phyloP scores from a whole-genome alignment of 2,329 filamentous ascomycete species.

The Calonectria pseudoreteaudii region DNA sequence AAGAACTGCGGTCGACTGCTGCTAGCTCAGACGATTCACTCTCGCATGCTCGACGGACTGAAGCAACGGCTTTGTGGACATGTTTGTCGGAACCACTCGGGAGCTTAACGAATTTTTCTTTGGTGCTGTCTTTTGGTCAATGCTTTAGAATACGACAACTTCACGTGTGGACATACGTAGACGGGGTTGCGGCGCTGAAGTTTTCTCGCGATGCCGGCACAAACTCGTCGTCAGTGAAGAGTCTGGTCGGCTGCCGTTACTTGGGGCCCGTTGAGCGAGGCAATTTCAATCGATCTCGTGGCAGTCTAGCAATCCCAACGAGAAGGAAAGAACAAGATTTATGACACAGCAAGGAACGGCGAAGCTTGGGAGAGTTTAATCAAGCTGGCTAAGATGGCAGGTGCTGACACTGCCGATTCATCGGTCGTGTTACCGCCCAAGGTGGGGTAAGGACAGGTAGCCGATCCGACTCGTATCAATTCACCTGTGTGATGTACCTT shows the following conservation, averaged over 20 bases:
- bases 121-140: constrained; percentile 23
- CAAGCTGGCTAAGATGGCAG: not conserved
- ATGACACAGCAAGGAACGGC: not conserved
- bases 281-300: constrained; percentile 16
- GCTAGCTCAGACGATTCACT: constrained; percentile 40
- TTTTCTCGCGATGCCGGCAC: constrained; percentile 20
- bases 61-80: constrained; percentile 35
- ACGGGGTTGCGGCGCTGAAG: constrained; percentile 23
- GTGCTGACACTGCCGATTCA: not conserved
- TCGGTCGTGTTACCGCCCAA: not conserved
- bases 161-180: not conserved
- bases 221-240: constrained; percentile 39
- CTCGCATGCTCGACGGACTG: constrained; percentile 40
- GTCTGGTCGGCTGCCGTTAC: constrained; percentile 49
- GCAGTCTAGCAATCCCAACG: not conserved
- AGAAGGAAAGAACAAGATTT: not conserved
- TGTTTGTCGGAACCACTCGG: constrained; percentile 36
- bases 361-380: not conserved
- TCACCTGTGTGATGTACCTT: not conserved
- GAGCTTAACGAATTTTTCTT: constrained; percentile 37
- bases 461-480: not conserved
- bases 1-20: constrained; percentile 34
- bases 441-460: not conserved
- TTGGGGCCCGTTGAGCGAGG: constrained; percentile 37
- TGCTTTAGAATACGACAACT: not conserved